phyloP scores from a whole-genome alignment of 306 rosid genomes.

The Hippophae gyantsensis region DNA sequence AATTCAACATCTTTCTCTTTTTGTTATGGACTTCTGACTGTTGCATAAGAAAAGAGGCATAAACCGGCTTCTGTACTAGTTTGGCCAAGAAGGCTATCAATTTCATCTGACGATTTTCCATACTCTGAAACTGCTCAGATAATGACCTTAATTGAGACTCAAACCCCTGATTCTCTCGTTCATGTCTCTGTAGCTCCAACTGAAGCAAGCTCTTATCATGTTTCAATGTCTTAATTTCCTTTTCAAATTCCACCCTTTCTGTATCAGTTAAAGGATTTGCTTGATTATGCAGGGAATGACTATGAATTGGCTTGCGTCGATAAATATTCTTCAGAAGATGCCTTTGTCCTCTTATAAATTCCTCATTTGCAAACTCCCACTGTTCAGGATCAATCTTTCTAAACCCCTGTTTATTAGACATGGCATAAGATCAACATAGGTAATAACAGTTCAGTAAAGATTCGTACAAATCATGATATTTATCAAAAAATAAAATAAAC shows the following conservation, averaged over 20 bases:
- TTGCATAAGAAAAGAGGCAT: slow-evolving; percentile 21
- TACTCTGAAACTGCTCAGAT: slow-evolving; percentile 14
- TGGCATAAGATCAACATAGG: neutral
- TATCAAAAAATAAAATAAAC: too few relatives aligned
- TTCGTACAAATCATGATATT: too few relatives aligned
- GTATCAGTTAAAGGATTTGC: slow-evolving; percentile 21
- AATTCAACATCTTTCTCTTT: slow-evolving; percentile 22
- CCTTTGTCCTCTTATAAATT: slow-evolving; percentile 28
- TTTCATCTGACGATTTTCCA: slow-evolving; percentile 22
- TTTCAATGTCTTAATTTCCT: slow-evolving; percentile 20
- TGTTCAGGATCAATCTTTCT: slow-evolving; percentile 37
- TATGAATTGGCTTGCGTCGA: slow-evolving; percentile 34
- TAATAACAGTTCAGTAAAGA: too few relatives aligned
- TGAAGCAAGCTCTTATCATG: slow-evolving; percentile 18
- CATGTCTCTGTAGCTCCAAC: slow-evolving; percentile 18
- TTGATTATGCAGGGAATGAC: slow-evolving; percentile 26
- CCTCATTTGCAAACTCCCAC: slow-evolving; percentile 41
- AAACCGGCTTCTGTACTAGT: slow-evolving; percentile 18
- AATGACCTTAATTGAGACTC: slow-evolving; percentile 19
- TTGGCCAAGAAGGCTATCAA: slow-evolving; percentile 16
- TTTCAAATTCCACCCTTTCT: slow-evolving; percentile 21
- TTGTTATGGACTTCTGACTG: slow-evolving; percentile 24
- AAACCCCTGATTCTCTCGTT: slow-evolving; percentile 18
- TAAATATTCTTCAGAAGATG: slow-evolving; percentile 32
- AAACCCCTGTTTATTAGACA: slow-evolving; percentile 23